A percentile compares a stretch with the other conserved stretches of the same genome.
phyloP scores from a whole-genome alignment of 2,329 filamentous ascomycete genomes.

The Sclerotinia nivalis region DNA sequence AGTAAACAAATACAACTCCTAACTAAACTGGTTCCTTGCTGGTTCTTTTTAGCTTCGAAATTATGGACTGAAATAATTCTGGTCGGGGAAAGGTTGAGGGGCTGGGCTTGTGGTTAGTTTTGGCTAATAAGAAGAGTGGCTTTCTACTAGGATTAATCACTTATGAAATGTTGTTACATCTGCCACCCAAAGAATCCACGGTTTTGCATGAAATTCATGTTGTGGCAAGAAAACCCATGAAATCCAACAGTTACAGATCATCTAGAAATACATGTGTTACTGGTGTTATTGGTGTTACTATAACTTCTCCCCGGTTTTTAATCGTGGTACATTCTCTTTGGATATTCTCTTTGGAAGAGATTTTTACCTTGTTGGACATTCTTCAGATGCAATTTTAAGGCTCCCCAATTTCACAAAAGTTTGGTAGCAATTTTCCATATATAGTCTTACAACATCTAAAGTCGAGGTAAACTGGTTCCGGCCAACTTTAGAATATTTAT shows the following conservation, averaged over 20 bases:
- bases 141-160: not conserved
- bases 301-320: not conserved
- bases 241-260: not conserved
- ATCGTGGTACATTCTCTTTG: conserved; percentile 8
- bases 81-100: conserved; percentile 15
- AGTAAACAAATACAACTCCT: not conserved
- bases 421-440: conserved; percentile 10
- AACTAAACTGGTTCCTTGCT: not conserved
- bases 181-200: conserved; percentile 15
- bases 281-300: not conserved
- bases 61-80: not conserved
- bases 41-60: not conserved
- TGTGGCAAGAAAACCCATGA: conserved; percentile 14
- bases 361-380: not conserved
- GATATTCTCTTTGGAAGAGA: not conserved
- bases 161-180: conserved; percentile 7
- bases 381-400: not conserved
- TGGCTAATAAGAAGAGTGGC: not conserved
- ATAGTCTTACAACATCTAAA: not conserved
- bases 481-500: not conserved
- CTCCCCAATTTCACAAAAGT: not conserved
- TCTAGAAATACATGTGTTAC: not conserved
- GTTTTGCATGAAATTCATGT: conserved; percentile 15
- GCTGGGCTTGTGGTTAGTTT: conserved; percentile 3
- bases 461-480: not conserved